Evolutionary conservation across 192 early-diverging fungal genomes (phyloP), one percentile per base, ranked within the genome.

Genomic region (Spizellomyces punctatus): DNA sequence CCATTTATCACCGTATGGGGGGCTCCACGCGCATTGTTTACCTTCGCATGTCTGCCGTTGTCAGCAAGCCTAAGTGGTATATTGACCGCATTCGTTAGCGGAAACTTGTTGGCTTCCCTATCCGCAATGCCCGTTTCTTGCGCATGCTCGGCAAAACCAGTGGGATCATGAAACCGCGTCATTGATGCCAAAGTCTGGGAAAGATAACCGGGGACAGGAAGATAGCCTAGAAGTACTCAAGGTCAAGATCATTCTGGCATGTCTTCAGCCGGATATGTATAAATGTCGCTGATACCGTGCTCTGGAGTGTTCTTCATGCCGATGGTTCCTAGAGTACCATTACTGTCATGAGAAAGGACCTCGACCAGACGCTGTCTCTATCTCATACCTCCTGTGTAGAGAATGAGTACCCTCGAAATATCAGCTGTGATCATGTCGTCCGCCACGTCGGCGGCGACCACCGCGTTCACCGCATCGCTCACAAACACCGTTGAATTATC

Each of bases 381-480:
- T 73, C 95, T 94, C 0, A 93, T 96, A 14, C 95, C 96, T 67
- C 97, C 97, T 5, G 96, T 98, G 81, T 98, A 99, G 44, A 96
- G 91, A 10, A 97, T 76, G 22, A 98, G 79, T 3, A 96, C 93
- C 9, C 80, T 58, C 22, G 76, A 68, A 16, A 71, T 67, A 58
- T 78, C 70, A 10, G 45, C 41, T 7, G 63, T 21, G 14, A 77
- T 67, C 58, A 82, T 78, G n/a, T 76, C 69, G 41, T 78, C 80
- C 22, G 65, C 69, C 6, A 69, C 71, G 14, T 66, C 69, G n/a
- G 57, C 63, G 10, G 58, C 67, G 10, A 72, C 67, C 54, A 61
- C 69, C 6, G 76, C 52, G 58, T 71, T 77, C 41, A 81, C 80
- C 36, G 77, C 76, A 58, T 81, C 80, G 66, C 67, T 76, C 50